Evolutionary conservation across 1,284 basidiomycete species (phyloP).

Genomic region (Ganoderma meredithae): DNA sequence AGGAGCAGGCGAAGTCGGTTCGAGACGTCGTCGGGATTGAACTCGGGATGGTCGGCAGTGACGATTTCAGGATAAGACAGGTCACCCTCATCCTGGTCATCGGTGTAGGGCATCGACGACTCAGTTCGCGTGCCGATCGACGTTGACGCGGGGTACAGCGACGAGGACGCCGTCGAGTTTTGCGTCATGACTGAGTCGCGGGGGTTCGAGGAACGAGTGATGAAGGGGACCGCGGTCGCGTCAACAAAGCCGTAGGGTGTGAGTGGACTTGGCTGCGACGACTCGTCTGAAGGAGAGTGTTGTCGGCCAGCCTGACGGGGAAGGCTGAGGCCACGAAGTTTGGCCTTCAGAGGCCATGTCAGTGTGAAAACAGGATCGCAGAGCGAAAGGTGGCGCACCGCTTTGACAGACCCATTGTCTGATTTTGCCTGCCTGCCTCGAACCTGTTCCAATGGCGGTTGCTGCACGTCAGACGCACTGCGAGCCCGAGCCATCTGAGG

Average conservation of each 20-base stretch:
- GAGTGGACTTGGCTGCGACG: constrained; percentile 45
- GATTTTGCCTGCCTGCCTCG: constrained; percentile 39
- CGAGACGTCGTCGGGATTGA: constrained; percentile 81
- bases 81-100: constrained; percentile 52
- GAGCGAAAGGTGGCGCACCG: constrained; percentile 30
- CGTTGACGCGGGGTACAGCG: constrained; percentile 76
- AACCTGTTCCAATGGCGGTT: constrained; percentile 31
- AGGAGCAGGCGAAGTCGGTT: constrained; percentile 81
- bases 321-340: constrained; percentile 46
- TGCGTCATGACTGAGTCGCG: constrained; percentile 60
- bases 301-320: constrained; percentile 45
- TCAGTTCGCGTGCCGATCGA: constrained; percentile 62
- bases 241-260: constrained; percentile 42
- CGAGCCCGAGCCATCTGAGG: constrained; percentile 30
- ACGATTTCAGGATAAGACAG: constrained; percentile 53
- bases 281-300: constrained; percentile 43
- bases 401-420: constrained; percentile 38
- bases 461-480: constrained; percentile 36
- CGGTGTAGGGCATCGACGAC: constrained; percentile 62
- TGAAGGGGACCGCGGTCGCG: constrained; percentile 36
- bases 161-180: constrained; percentile 69
- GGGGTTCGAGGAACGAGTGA: constrained; percentile 38
- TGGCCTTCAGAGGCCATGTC: constrained; percentile 29
- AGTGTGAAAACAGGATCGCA: constrained; percentile 11
- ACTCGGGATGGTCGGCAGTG: constrained; percentile 53